Base-by-base conservation (phyloP, 345 rosid species). In the Citrus sinensis region DNA sequence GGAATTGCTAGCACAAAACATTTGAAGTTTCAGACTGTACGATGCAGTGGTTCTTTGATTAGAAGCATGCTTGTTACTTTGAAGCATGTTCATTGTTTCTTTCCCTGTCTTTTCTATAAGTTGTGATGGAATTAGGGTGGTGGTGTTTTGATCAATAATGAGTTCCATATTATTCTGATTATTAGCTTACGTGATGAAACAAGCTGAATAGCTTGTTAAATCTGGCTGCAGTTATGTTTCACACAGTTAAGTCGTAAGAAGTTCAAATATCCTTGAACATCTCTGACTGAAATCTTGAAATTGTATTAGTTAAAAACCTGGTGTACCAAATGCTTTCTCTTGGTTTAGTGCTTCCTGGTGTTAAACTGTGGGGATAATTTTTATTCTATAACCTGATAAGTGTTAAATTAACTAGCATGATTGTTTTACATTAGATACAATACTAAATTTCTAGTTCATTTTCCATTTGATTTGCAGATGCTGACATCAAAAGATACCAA, bases 401-500 rank as follows among this genome's bases (percentile, higher is more conserved):
- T 59, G 20, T 58, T n/a, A 72, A 72, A 54, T 67, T 72, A 13
- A 34, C 64, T 34, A 10, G 55, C 60, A 49, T 62, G 27, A n/a
- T 27, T 58, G 49, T 70, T 60, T 76, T 67, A 40, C 70, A 60
- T 75, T 24, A 35, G 46, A 20, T 71, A 19, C 32, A 67, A 51
- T 73, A 39, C 71, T 75, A 75, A 74, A 56, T 46, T 75, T 42
- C 11, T 63, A 35, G 62, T 64, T 11, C 42, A 19, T 72, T 68
- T 80, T n/a, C 70, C 74, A 37, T 82, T 72, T 79, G 40, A 40
- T 82, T 78, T 80, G 81, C 95, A 96, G 98, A 96, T 96, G 98
- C 80, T 96, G 90, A 88, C 99, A 65, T 96, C 98, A 27, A 96
- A 88, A 83, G 99, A 96, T 82, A 87, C 84, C 76, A 92, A 94